Conservation (phyloP, 192 early-diverging fungal species). For the Ramicandelaber brevisporus region DNA sequence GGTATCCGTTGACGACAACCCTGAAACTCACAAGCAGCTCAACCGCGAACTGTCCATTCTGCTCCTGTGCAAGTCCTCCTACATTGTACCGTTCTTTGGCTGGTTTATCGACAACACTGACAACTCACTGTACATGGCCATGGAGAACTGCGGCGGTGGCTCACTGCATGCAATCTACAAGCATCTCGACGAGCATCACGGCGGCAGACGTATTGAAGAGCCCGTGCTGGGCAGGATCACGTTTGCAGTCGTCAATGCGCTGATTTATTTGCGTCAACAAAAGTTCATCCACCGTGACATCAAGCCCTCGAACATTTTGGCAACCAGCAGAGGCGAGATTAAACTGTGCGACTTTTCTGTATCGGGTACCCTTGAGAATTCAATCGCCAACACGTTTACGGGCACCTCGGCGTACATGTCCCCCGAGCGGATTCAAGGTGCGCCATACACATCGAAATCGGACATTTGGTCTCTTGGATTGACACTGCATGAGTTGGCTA, state of each 20-base stretch:
- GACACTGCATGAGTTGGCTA: constrained; percentile 78
- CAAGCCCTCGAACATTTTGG: constrained; percentile 93
- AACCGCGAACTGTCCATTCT: constrained; percentile 77
- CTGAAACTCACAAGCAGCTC: constrained; percentile 56
- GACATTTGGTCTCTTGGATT: constrained; percentile 95
- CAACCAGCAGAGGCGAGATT: constrained; percentile 67
- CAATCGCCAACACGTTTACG: constrained; percentile 79
- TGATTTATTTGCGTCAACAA: constrained; percentile 72
- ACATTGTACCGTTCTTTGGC: constrained; percentile 89
- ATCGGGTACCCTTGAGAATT: constrained; percentile 66
- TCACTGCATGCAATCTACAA: constrained; percentile 84
- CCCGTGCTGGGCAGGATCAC: constrained; percentile 70
- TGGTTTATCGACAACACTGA: constrained; percentile 56
- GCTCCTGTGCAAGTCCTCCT: constrained; percentile 66
- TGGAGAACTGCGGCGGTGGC: constrained; percentile 91
- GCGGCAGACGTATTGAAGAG: constrained; percentile 72
- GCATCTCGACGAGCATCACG: too few relatives aligned
- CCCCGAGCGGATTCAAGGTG: constrained; percentile 89
- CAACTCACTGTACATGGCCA: constrained; percentile 66
- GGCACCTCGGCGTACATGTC: constrained; percentile 96
- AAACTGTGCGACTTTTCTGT: constrained; percentile 98
- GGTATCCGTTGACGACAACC: constrained; percentile 35
- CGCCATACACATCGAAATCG: constrained; percentile 61
- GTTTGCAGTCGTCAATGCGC: constrained; percentile 63
- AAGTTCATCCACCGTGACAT: constrained; percentile 89